phyloP scores from a whole-genome alignment of 2,329 filamentous ascomycete species.

The Fusarium cyanostomum region DNA sequence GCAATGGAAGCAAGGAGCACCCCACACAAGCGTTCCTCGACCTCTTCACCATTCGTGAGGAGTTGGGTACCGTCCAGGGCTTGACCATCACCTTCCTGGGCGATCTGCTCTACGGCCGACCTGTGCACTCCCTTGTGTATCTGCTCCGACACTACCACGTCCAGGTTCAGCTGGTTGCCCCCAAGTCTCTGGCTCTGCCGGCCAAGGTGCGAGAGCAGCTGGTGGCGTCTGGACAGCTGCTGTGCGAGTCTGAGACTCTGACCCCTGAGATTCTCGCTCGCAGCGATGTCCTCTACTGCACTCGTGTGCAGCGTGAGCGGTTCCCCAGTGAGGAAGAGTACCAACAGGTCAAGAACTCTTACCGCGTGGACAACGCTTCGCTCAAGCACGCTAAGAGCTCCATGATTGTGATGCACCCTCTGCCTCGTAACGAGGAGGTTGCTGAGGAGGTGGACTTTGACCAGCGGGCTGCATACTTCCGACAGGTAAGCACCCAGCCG shows the following conservation, averaged over 20 bases:
- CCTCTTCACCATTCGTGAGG: slow-evolving; percentile 97
- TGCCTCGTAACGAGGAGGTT: slow-evolving; percentile 93
- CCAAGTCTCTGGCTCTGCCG: slow-evolving; percentile 80
- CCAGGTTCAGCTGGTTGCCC: slow-evolving; percentile 89
- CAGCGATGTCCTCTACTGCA: slow-evolving; percentile 96
- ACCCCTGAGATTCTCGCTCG: slow-evolving; percentile 86
- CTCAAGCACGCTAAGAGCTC: slow-evolving; percentile 90
- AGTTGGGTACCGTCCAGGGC: slow-evolving; percentile 93
- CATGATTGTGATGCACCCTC: slow-evolving; percentile 95
- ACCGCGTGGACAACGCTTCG: slow-evolving; percentile 89
- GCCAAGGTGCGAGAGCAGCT: slow-evolving; percentile 77
- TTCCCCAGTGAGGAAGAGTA: slow-evolving; percentile 85
- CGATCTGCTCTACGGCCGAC: slow-evolving; percentile 91
- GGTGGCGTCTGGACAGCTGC: slow-evolving; percentile 76
- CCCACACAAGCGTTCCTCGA: slow-evolving; percentile 98
- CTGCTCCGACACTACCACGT: slow-evolving; percentile 96
- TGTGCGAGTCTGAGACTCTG: slow-evolving; percentile 78
- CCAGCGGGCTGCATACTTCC: slow-evolving; percentile 95
- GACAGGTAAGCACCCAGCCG: slow-evolving; percentile 77
- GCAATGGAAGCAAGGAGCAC: slow-evolving; percentile 95
- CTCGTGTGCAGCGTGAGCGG: slow-evolving; percentile 94
- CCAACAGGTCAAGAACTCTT: slow-evolving; percentile 86
- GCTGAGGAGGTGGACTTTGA: slow-evolving; percentile 97
- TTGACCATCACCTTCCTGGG: slow-evolving; percentile 96
- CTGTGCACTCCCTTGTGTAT: slow-evolving; percentile 94